Conservation (phyloP, 1,284 basidiomycete species). For the Fomitopsis schrenkii region DNA sequence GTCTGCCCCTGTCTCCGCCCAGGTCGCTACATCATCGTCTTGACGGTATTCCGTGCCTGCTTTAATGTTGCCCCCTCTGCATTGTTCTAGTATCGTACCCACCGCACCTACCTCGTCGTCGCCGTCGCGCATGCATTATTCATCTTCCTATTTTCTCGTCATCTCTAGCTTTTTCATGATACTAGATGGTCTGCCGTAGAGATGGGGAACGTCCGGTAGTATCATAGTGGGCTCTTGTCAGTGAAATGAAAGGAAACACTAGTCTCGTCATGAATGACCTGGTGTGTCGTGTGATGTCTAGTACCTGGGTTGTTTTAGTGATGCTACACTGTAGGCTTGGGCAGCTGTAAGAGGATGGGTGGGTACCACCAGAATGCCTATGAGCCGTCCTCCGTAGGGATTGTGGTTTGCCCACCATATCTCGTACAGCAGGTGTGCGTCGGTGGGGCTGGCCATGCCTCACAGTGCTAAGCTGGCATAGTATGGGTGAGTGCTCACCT, state of each 20-base stretch:
- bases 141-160: slow-evolving; percentile 11
- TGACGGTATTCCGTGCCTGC: neutral
- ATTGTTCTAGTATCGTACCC: slow-evolving; percentile 20
- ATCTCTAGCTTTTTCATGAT: slow-evolving; percentile 11
- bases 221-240: neutral
- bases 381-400: no score
- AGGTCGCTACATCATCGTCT: slow-evolving; percentile 1
- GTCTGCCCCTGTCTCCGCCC: slow-evolving; percentile 6
- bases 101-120: slow-evolving; percentile 14
- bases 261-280: neutral
- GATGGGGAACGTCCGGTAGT: neutral
- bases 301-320: no score
- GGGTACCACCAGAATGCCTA: no score
- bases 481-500: no score
- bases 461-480: no score
- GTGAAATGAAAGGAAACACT: slow-evolving; percentile 4
- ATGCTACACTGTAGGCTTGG: neutral
- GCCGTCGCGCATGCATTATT: slow-evolving; percentile 17
- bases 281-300: neutral
- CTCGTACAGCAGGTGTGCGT: no score
- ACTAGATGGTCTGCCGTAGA: slow-evolving; percentile 4
- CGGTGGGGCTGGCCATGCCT: no score
- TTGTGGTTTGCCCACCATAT: no score
- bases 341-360: no score
- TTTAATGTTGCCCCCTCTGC: slow-evolving; percentile 19